A percentile compares a stretch with the other conserved stretches of the same genome.
Evolutionary conservation across 148 eudicot genomes (phyloP).

Genomic region (Chenopodium formosanum): DNA sequence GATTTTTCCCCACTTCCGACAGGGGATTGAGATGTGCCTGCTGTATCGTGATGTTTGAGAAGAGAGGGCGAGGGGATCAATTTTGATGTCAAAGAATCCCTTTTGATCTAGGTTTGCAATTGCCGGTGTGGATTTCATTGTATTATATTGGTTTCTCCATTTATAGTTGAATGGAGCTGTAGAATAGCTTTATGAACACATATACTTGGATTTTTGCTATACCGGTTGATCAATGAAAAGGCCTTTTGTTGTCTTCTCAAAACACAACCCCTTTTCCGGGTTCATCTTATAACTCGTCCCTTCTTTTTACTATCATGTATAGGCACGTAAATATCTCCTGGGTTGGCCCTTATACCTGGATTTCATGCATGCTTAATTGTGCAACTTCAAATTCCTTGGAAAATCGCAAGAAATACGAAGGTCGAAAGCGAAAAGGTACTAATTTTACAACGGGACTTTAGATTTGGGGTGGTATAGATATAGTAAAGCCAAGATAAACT

Average conservation of each 20-base stretch:
- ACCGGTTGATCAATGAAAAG: constrained; percentile 14
- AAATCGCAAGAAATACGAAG: too few species aligned
- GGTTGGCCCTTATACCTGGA: background rate
- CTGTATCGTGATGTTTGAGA: constrained; percentile 6
- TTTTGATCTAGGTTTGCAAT: constrained; percentile 6
- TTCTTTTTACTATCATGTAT: too few species aligned
- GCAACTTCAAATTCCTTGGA: too few species aligned
- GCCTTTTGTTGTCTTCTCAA: background rate
- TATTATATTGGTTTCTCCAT: constrained; percentile 6
- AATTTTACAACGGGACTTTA: too few species aligned
- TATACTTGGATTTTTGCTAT: background rate
- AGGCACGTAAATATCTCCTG: background rate
- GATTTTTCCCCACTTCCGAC: background rate
- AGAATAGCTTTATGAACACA: constrained; percentile 26
- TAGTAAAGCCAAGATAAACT: too few species aligned
- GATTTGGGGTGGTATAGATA: too few species aligned
- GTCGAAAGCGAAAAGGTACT: too few species aligned
- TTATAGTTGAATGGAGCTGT: constrained; percentile 20
- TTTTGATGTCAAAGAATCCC: constrained; percentile 32
- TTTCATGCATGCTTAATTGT: background rate
- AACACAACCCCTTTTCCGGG: background rate
- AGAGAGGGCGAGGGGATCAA: constrained; percentile 22
- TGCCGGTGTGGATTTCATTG: background rate
- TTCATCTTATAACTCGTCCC: background rate
- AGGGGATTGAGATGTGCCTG: constrained; percentile 8